Evolutionary conservation across 2,329 filamentous ascomycete genomes (phyloP).

Genomic region (Exserohilum turcica): DNA sequence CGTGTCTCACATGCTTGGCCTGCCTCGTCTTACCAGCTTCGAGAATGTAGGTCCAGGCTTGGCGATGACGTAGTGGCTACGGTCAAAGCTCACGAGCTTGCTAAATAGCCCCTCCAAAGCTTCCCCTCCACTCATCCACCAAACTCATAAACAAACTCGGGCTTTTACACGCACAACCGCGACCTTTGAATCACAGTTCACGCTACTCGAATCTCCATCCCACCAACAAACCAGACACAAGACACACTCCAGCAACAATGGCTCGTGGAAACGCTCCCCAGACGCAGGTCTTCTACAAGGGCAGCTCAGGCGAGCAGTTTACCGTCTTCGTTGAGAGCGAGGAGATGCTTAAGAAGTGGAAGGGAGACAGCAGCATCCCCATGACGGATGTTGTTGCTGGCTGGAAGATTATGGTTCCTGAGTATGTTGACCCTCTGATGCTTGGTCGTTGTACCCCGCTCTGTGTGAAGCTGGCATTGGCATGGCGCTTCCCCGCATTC

Average conservation of each 20-base stretch:
- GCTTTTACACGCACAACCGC: background rate
- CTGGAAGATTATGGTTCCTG: conserved; percentile 88
- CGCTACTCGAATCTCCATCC: background rate
- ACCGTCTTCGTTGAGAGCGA: conserved; percentile 67
- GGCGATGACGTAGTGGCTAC: conserved; percentile 39
- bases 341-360: conserved; percentile 78
- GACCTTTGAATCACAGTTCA: background rate
- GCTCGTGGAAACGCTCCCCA: conserved; percentile 59
- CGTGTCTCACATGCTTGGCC: background rate
- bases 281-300: conserved; percentile 86
- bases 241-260: conserved; percentile 28
- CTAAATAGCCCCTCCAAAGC: conserved; percentile 45
- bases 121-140: conserved; percentile 27
- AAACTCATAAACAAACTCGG: background rate
- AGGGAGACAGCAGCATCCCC: conserved; percentile 75
- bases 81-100: conserved; percentile 31
- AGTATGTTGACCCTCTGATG: conserved; percentile 62
- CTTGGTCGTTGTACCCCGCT: too few species aligned
- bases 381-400: conserved; percentile 83
- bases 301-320: conserved; percentile 67
- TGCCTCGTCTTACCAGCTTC: conserved; percentile 1
- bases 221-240: conserved; percentile 3
- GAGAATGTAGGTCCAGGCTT: conserved; percentile 23
- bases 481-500: background rate
- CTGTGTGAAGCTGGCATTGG: background rate